A percentile compares a stretch with the other conserved stretches of the same genome.
phyloP scores from a whole-genome alignment of 2,329 filamentous ascomycete genomes.

The Pseudocercospora vitis region DNA sequence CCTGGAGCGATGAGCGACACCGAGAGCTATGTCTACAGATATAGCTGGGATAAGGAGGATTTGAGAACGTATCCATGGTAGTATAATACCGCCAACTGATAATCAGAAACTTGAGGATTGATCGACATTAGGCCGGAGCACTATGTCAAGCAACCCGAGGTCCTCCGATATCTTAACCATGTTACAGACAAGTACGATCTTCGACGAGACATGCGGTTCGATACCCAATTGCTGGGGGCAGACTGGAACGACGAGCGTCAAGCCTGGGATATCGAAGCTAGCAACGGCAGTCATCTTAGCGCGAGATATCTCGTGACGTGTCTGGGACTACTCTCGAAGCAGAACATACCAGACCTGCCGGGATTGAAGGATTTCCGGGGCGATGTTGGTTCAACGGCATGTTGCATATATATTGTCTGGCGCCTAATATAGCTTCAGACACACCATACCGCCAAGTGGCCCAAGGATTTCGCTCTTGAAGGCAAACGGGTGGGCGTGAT shows the following conservation, averaged over 20 bases:
- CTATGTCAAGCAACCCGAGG: conserved; percentile 48
- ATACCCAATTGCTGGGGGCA: conserved; percentile 30
- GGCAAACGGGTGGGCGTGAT: conserved; percentile 44
- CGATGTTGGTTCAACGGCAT: conserved; percentile 33
- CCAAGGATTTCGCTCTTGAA: conserved; percentile 29
- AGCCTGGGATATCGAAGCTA: conserved; percentile 16
- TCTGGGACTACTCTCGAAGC: conserved; percentile 42
- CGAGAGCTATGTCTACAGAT: conserved; percentile 35
- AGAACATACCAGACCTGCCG: conserved; percentile 41
- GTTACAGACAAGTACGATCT: conserved; percentile 22
- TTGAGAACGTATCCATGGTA: conserved; percentile 34
- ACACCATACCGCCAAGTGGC: conserved; percentile 45
- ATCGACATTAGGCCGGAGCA: conserved; percentile 35
- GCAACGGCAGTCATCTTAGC: conserved; percentile 6
- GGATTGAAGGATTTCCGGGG: conserved; percentile 43
- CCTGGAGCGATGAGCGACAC: conserved; percentile 31
- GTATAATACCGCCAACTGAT: too few relatives aligned
- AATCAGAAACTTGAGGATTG: not conserved
- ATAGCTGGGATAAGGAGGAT: conserved; percentile 39
- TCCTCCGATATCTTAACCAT: conserved; percentile 25
- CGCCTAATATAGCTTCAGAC: conserved; percentile 34
- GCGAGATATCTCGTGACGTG: conserved; percentile 41
- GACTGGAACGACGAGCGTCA: conserved; percentile 16
- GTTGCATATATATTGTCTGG: conserved; percentile 12
- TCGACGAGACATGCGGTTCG: conserved; percentile 25